A percentile compares a stretch with the other conserved stretches of the same genome.
Conservation (phyloP, 371 early-diverging fungal genomes). For the Smittium culicis region DNA sequence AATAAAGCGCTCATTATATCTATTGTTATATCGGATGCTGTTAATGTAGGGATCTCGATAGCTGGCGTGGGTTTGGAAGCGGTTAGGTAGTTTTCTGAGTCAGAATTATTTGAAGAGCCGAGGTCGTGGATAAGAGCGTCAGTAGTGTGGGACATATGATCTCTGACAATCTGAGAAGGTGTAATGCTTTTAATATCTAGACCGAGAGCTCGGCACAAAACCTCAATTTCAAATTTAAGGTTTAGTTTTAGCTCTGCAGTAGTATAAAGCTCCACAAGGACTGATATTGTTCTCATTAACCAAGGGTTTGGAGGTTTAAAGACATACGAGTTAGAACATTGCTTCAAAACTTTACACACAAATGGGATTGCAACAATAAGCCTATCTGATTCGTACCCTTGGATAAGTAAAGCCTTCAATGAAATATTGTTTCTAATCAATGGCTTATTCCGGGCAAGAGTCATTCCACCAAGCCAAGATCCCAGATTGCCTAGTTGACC, state of each 20-base stretch:
- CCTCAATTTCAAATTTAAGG: conserved; percentile 93
- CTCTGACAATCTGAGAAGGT: conserved; percentile 38
- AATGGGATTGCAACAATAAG: conserved; percentile 94
- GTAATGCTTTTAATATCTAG: conserved; percentile 73
- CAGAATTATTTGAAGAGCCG: background rate
- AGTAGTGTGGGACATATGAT: conserved; percentile 5
- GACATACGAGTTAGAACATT: conserved; percentile 62
- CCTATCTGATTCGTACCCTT: conserved; percentile 73
- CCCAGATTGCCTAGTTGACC: conserved; percentile 86
- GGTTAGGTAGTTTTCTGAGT: background rate
- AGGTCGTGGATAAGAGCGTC: conserved; percentile 19
- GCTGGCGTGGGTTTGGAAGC: background rate
- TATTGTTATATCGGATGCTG: conserved; percentile 22
- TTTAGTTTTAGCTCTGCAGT: conserved; percentile 84
- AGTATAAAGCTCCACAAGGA: conserved; percentile 83
- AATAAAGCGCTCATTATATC: conserved; percentile 27
- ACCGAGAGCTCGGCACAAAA: conserved; percentile 78
- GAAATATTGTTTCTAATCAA: conserved; percentile 84
- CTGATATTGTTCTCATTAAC: conserved; percentile 84
- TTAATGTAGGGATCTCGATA: conserved; percentile 24
- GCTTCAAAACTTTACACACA: conserved; percentile 92
- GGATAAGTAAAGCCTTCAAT: conserved; percentile 81
- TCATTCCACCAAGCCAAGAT: conserved; percentile 92
- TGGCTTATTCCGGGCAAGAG: conserved; percentile 83
- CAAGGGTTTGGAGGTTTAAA: conserved; percentile 96